Evolutionary conservation across 441 rosid species (phyloP).

Genomic region (Flueggea neowawraea): DNA sequence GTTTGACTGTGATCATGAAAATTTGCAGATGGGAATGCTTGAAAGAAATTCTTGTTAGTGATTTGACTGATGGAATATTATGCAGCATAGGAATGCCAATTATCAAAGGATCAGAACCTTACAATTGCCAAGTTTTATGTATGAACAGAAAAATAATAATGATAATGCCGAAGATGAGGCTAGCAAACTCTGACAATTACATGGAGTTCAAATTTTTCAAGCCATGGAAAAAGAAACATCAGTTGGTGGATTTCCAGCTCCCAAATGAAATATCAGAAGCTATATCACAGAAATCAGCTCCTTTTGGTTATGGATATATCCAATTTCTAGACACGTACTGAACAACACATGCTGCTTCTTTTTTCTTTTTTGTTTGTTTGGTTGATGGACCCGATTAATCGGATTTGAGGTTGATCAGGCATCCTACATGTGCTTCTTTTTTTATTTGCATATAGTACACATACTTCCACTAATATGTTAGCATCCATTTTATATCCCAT

Average conservation of each 20-base stretch:
- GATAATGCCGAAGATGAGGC: constrained; percentile 95
- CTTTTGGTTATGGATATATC: constrained; percentile 87
- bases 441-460: too few relatives aligned
- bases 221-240: constrained; percentile 71
- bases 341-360: too few relatives aligned
- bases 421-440: too few relatives aligned
- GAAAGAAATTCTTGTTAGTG: constrained; percentile 77
- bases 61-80: constrained; percentile 78
- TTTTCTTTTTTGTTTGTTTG: too few relatives aligned
- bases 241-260: constrained; percentile 75
- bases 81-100: constrained; percentile 98
- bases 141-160: constrained; percentile 74
- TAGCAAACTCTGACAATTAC: constrained; percentile 86
- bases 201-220: constrained; percentile 93
- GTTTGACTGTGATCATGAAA: too few relatives aligned
- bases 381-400: too few relatives aligned
- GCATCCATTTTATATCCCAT: neutral
- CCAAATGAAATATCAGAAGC: constrained; percentile 72
- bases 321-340: constrained; percentile 87
- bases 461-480: too few relatives aligned
- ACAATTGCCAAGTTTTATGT: constrained; percentile 92
- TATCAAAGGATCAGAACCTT: constrained; percentile 83
- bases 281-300: constrained; percentile 63
- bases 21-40: constrained; percentile 86
- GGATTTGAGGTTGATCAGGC: too few relatives aligned